Percentiles rank a stretch among this genome's conserved stretches.
phyloP scores from a whole-genome alignment of 495 filamentous ascomycete genomes.

The Neurospora pannonica region DNA sequence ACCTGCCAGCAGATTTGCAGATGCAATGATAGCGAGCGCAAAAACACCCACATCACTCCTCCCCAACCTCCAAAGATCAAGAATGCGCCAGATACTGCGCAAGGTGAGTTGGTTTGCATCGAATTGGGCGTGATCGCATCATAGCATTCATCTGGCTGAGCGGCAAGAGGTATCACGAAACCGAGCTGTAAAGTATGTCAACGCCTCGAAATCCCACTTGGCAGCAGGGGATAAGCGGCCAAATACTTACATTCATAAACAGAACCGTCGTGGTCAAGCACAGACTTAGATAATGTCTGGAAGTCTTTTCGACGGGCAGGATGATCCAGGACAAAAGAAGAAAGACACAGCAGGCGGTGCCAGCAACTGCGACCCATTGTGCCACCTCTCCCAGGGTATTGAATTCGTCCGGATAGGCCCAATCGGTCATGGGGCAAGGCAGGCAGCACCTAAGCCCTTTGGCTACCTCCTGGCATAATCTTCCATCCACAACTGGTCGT shows the following conservation, averaged over 20 bases:
- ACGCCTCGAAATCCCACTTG: not conserved
- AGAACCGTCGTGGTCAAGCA: slow-evolving; percentile 66
- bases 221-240: slow-evolving; percentile 13
- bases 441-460: slow-evolving; percentile 59
- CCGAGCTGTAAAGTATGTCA: slow-evolving; percentile 42
- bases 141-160: slow-evolving; percentile 72
- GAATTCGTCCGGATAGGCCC: slow-evolving; percentile 74
- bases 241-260: slow-evolving; percentile 57
- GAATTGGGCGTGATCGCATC: slow-evolving; percentile 89
- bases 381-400: slow-evolving; percentile 51
- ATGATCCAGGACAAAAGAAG: slow-evolving; percentile 73
- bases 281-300: slow-evolving; percentile 86
- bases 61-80: slow-evolving; percentile 77
- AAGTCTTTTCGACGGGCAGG: slow-evolving; percentile 81
- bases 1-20: slow-evolving; percentile 97
- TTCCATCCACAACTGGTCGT: slow-evolving; percentile 53
- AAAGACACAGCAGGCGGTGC: slow-evolving; percentile 63
- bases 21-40: slow-evolving; percentile 84
- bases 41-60: slow-evolving; percentile 79
- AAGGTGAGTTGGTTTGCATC: slow-evolving; percentile 72
- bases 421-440: slow-evolving; percentile 80
- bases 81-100: slow-evolving; percentile 81
- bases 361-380: slow-evolving; percentile 70
- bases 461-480: slow-evolving; percentile 39
- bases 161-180: slow-evolving; percentile 83